A percentile compares a stretch with the other conserved stretches of the same genome.
Conservation (phyloP, 1,284 basidiomycete species). For the Pseudozyma thailandica region DNA sequence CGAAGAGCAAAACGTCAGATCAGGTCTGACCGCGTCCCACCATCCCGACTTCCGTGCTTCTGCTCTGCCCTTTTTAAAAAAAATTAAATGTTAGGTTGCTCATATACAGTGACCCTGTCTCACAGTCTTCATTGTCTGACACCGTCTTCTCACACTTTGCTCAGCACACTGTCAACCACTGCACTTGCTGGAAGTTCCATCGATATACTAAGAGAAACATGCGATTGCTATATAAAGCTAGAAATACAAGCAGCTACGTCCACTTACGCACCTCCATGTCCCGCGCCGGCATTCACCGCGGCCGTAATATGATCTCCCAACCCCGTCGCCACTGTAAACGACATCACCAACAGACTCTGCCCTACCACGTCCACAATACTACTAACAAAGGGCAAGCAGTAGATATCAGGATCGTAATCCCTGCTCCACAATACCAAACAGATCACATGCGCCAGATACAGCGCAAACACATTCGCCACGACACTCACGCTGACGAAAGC, state of each 20-base stretch:
- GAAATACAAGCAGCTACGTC: conserved; percentile 22
- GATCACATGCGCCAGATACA: conserved; percentile 76
- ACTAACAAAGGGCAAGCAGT: conserved; percentile 90
- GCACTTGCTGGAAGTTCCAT: not conserved
- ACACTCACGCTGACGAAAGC: conserved; percentile 32
- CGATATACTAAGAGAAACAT: not conserved
- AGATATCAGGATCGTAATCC: conserved; percentile 83
- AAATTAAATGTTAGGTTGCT: not conserved
- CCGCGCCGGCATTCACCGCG: conserved; percentile 43
- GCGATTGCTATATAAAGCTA: not conserved
- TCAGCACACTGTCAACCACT: not conserved
- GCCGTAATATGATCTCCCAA: conserved; percentile 62
- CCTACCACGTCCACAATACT: conserved; percentile 91
- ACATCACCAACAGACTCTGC: conserved; percentile 77
- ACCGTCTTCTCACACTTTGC: not conserved
- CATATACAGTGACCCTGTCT: not conserved
- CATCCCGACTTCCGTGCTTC: conserved; percentile 2
- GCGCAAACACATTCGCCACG: conserved; percentile 71
- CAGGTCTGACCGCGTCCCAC: conserved; percentile 12
- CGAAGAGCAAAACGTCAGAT: not conserved
- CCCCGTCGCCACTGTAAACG: conserved; percentile 70
- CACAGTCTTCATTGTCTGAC: not conserved
- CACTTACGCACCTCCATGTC: conserved; percentile 43
- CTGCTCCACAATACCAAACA: conserved; percentile 84
- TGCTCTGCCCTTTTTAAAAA: not conserved